These are phyloP conservation scores for Nepenthes gracilis DNA, from an alignment of 148 eudicot species.

Conservation along the genomic window DNA sequence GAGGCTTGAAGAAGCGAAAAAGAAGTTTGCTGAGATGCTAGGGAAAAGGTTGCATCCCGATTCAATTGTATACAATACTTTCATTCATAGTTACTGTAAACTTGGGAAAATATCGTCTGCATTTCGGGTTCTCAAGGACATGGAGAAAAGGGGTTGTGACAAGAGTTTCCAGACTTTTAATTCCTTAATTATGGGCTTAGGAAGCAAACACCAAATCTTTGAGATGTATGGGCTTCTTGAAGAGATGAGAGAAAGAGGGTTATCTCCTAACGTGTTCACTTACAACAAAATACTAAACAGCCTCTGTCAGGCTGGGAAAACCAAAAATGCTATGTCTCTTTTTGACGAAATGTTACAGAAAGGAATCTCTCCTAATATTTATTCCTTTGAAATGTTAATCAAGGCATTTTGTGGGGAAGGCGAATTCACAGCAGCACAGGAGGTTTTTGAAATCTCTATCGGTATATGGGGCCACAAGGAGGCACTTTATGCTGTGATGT, in stretches of 20 bases:
- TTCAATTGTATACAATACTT: constrained; percentile 54
- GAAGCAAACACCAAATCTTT: constrained; percentile 60
- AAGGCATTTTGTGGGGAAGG: constrained; percentile 75
- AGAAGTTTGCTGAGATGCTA: constrained; percentile 76
- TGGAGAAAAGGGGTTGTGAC: constrained; percentile 77
- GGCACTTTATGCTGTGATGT: constrained; percentile 54
- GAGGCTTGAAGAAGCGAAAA: constrained; percentile 83
- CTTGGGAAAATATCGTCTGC: constrained; percentile 77
- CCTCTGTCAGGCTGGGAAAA: constrained; percentile 58
- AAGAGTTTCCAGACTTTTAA: constrained; percentile 79
- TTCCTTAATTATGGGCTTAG: constrained; percentile 64
- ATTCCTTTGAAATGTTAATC: constrained; percentile 53
- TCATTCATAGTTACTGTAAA: constrained; percentile 56
- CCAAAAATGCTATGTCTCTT: constrained; percentile 67
- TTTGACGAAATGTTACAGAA: constrained; percentile 67
- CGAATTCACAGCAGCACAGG: constrained; percentile 79
- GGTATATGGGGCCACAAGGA: constrained; percentile 61
- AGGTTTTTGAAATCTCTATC: constrained; percentile 64
- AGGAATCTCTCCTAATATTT: constrained; percentile 54
- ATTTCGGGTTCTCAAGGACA: constrained; percentile 88
- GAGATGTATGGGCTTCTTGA: constrained; percentile 85
- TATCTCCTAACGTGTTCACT: constrained; percentile 62
- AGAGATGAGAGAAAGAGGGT: constrained; percentile 86
- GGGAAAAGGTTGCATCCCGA: constrained; percentile 66
- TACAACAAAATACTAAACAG: constrained; percentile 54